phyloP scores from a whole-genome alignment of 345 rosid species.

The Durio zibethinus region DNA sequence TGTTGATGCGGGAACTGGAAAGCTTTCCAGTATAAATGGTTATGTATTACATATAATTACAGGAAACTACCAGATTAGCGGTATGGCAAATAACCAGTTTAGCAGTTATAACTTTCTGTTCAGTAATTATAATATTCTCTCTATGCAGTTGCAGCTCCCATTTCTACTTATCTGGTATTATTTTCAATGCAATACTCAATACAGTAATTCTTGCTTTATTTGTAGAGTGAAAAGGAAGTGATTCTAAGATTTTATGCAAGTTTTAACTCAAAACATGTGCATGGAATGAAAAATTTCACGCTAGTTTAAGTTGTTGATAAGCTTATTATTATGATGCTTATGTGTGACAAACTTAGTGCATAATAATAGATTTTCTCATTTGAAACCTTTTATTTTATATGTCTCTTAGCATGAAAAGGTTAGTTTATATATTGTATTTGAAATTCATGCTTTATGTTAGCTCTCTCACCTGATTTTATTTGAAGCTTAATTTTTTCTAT shows the following conservation, averaged over 20 bases:
- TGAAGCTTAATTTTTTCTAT: slow-evolving; percentile 5
- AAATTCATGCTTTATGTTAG: neutral
- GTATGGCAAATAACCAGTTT: neutral
- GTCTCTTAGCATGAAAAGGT: neutral
- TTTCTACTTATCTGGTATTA: neutral
- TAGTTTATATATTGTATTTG: neutral
- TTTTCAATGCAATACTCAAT: neutral
- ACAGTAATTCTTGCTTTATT: neutral
- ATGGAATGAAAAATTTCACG: neutral
- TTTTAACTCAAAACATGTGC: neutral
- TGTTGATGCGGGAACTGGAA: neutral
- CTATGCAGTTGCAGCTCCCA: neutral
- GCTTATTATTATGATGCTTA: neutral
- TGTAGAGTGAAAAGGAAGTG: neutral
- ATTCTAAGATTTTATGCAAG: neutral
- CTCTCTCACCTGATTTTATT: neutral
- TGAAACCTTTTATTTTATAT: neutral
- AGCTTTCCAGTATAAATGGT: neutral
- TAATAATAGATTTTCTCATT: neutral
- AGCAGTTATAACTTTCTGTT: neutral
- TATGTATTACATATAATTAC: neutral
- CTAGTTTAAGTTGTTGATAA: neutral
- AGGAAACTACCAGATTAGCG: neutral
- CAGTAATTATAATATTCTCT: neutral
- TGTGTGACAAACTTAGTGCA: neutral